Evolutionary conservation across 225 moss, liverwort and hornwort genomes (phyloP).

Genomic region (Physcomitrium patens): DNA sequence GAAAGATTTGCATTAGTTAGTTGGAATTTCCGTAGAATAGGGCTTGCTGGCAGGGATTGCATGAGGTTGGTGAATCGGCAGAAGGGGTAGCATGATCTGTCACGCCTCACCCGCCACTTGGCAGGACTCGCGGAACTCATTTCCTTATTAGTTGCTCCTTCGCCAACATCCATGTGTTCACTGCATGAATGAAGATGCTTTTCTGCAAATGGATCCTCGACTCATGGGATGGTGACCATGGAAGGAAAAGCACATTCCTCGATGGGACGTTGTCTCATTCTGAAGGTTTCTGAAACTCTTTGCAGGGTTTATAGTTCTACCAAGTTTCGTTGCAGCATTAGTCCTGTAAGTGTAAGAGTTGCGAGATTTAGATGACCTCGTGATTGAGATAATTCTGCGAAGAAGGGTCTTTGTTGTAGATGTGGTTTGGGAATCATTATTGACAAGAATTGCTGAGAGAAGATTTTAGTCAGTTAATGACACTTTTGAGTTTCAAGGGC

Average conservation of each 20-base stretch:
- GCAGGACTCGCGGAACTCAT: background rate
- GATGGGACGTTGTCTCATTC: too few species aligned
- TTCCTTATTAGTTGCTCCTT: background rate
- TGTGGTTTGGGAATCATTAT: background rate
- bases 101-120: slow-evolving; percentile 20
- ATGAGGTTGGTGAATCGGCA: background rate
- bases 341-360: background rate
- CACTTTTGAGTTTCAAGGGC: too few species aligned
- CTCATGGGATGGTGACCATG: background rate
- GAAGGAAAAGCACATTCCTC: background rate
- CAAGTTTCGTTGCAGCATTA: too few species aligned
- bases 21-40: too few species aligned
- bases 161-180: slow-evolving; percentile 16
- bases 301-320: too few species aligned
- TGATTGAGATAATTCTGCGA: background rate
- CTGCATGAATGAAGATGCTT: slow-evolving; percentile 24
- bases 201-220: background rate
- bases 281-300: too few species aligned
- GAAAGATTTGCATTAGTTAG: too few species aligned
- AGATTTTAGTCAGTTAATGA: too few species aligned
- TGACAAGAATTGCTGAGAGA: too few species aligned
- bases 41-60: background rate
- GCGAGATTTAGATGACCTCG: background rate
- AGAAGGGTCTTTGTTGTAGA: background rate
- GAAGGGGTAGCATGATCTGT: background rate